Base-by-base conservation (phyloP, 2,329 filamentous ascomycete species). In the Cytospora paraplurivora region DNA sequence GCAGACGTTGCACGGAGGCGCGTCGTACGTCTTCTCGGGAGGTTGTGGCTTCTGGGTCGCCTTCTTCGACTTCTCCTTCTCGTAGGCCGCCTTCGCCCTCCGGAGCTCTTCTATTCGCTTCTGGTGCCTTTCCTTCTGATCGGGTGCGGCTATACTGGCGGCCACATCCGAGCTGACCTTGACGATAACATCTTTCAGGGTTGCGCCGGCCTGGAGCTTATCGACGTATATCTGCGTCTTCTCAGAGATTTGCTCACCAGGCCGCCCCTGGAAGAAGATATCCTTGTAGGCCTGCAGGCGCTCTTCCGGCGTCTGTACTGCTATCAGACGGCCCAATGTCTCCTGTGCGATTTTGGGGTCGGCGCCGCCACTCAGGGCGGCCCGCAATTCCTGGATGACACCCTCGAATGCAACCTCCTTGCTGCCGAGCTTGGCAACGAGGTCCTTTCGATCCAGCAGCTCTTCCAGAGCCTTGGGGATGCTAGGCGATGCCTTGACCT, bases 101-200 rank as follows among this genome's bases (percentile, higher is more conserved):
- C 66, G 66, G 13, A 72, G 67, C 51, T 71, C 68, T 15, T 71
- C 66, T 32, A 76, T 69, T 47, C 73, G 69, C 63, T 68, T 66
- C 37, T 66, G 68, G 38, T 74, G 70, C 61, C 71, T 71, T 10
- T 71, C 69, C 7, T 70, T 68, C 59, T 73, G 70, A 7, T 68
- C 67, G 15, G 61, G 63, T 1, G 67, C 66, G 4, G 67, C 68
- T 56, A 63, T 59, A 8, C 67, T 67, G 11, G 69, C 65, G 50
- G 71, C 67, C 34, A 67, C 62, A 19, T 72, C 69, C 38, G 69
- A 65, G 32, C 69, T 57, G 12, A 72, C 68, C 44, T 65, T 68
- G 21, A 69, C 68, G 27, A 71, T 64, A 19, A 73, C 68, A 55
- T 71, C 67, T 7, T 70, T 70, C 66, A 74, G 68, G 5, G 69